A percentile compares a stretch with the other conserved stretches of the same genome.
Evolutionary conservation across 2,329 filamentous ascomycete genomes (phyloP).

Genomic region (Fusarium sp.): DNA sequence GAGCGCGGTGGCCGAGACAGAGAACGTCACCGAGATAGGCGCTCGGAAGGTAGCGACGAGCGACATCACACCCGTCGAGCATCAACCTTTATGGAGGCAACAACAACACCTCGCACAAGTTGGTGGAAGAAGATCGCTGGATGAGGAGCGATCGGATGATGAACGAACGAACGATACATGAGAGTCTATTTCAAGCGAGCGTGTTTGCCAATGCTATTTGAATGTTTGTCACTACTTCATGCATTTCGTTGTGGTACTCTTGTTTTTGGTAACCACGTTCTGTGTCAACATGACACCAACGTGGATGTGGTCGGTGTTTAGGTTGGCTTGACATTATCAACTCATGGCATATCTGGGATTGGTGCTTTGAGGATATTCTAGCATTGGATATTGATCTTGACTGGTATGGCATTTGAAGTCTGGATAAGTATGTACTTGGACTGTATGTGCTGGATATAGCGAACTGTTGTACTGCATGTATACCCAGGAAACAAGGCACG

Average conservation of each 20-base stretch:
- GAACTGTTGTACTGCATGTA: constrained; percentile 25
- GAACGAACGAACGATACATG: constrained; percentile 38
- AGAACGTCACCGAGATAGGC: constrained; percentile 37
- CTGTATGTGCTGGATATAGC: constrained; percentile 4
- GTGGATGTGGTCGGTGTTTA: constrained; percentile 6
- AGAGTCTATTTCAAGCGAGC: constrained; percentile 40
- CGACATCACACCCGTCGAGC: constrained; percentile 53
- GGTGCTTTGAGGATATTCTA: constrained; percentile 25
- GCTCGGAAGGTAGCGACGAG: constrained; percentile 57
- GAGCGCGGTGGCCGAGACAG: constrained; percentile 21
- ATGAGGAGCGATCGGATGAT: constrained; percentile 43
- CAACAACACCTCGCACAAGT: constrained; percentile 60
- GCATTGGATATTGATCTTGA: constrained; percentile 8
- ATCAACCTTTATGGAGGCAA: constrained; percentile 55
- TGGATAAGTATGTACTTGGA: constrained; percentile 5
- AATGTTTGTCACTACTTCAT: constrained; percentile 15
- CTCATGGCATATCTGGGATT: constrained; percentile 19
- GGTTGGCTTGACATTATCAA: constrained; percentile 19
- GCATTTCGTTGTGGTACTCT: neutral
- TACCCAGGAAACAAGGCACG: constrained; percentile 16
- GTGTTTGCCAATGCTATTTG: constrained; percentile 34
- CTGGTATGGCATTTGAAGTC: neutral
- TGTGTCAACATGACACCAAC: constrained; percentile 14
- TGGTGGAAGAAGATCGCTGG: constrained; percentile 69
- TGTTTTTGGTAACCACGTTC: constrained; percentile 17